phyloP scores from a whole-genome alignment of 2,329 filamentous ascomycete species.

The Talaromyces sp. region DNA sequence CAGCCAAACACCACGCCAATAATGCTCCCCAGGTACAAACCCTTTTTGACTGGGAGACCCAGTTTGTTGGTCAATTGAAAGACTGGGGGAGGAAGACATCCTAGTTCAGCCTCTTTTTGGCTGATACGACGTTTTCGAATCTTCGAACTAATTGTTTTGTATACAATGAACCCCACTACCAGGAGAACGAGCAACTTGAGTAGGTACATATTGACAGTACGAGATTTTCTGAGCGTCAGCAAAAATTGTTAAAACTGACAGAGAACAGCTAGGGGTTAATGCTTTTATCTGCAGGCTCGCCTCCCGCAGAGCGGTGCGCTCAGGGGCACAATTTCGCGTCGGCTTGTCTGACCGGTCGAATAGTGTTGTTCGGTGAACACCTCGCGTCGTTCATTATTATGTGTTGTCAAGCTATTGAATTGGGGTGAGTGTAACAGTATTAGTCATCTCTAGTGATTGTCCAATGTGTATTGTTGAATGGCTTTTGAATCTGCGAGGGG shows the following conservation, averaged over 20 bases:
- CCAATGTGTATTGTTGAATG: not conserved
- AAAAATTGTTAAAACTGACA: not conserved
- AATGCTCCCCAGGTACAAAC: not conserved
- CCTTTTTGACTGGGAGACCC: conserved; percentile 10
- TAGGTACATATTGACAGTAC: conserved; percentile 2
- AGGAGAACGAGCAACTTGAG: conserved; percentile 1
- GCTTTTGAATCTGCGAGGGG: conserved; percentile 6
- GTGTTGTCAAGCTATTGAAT: not conserved
- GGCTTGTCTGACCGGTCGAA: not conserved
- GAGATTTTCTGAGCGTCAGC: not conserved
- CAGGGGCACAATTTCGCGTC: not conserved
- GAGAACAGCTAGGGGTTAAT: not conserved
- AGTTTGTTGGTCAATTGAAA: conserved; percentile 9
- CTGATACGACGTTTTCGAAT: conserved; percentile 6
- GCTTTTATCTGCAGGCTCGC: not conserved
- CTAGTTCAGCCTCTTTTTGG: conserved; percentile 6
- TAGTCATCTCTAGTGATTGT: no score
- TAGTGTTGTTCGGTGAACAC: not conserved
- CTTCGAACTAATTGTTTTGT: conserved; percentile 6
- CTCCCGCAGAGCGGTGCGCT: not conserved
- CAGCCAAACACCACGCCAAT: not conserved
- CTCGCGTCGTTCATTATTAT: not conserved
- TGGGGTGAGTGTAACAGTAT: no score
- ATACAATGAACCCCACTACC: conserved; percentile 2
- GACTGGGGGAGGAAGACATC: conserved; percentile 10